Evolutionary conservation across 2,329 filamentous ascomycete genomes (phyloP), one percentile per base, ranked within the genome.

Genomic region (Epichloe coenophiala): DNA sequence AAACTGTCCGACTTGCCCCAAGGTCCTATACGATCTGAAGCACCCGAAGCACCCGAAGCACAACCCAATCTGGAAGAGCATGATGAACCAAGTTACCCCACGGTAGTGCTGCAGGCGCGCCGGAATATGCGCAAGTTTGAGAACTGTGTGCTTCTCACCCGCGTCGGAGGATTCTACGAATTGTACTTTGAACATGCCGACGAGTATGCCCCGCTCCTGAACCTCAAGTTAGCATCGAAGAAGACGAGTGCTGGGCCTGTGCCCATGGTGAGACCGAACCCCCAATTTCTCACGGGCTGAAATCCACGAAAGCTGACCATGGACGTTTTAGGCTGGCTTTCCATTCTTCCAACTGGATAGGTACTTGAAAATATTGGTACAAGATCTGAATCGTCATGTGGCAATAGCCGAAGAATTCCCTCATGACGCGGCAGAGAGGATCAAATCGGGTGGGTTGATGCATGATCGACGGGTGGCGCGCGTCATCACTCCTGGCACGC

Each of bases 151-250:
- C 67, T 98, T 7, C 71, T 98, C 53, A 98, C 93, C 4, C 81
- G 91, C 51, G 89, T 98, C 31, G 93, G 93, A 51, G 84, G 90
- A 53, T 98, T 98, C 68, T 98, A 97, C 68, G 93, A 98, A 77
- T 72, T 98, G 52, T 98, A 98, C 69, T 94, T 97, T 65, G 86
- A 95, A 60, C 90, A 98, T 64, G 93, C 94, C 11, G 86, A 95
- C 52, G 83, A 95, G 62, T 86, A 85, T 64, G 91, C 86, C 2
- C 86, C 89, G 1, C 72, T 95, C 43, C 74, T 98, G 56, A 93
- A 89, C 60, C 70, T 98, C 61, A 97, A 96, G 66, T 81, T 95
- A 50, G 83, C 85, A 2, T 78, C 78, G 50, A 93, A 88, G 65
- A 89, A 81, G 66, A 88, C 86, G n/a, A 86, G 71, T 56, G 83